Percentiles rank a stretch among this genome's conserved stretches.
These are phyloP conservation scores for Mixia osmundae DNA, from an alignment of 1,284 basidiomycete genomes.

Conservation along the genomic window DNA sequence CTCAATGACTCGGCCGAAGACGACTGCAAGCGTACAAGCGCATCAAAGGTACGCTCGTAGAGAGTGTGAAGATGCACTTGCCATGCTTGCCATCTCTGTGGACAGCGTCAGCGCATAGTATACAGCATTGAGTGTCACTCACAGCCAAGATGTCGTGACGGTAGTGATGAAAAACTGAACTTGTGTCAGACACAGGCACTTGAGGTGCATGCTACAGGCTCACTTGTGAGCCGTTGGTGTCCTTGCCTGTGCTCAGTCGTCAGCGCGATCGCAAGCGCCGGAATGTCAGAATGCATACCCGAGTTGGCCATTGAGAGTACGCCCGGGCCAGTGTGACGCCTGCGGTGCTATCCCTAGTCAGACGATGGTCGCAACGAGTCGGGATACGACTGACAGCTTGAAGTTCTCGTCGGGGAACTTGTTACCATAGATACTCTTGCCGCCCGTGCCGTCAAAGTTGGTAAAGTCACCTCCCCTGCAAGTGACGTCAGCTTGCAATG, in stretches of 20 bases:
- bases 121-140: too few relatives aligned
- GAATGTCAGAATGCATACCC: slow-evolving; percentile 21
- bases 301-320: slow-evolving; percentile 58
- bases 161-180: slow-evolving; percentile 50
- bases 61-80: too few relatives aligned
- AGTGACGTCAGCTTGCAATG: slow-evolving; percentile 4
- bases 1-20: slow-evolving; percentile 72
- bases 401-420: slow-evolving; percentile 54
- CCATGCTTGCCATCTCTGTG: too few relatives aligned
- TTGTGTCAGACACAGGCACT: slow-evolving; percentile 28
- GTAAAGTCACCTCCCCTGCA: slow-evolving; percentile 42
- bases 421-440: slow-evolving; percentile 22
- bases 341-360: too few relatives aligned
- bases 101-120: too few relatives aligned
- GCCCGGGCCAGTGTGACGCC: slow-evolving; percentile 63
- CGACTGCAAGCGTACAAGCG: too few relatives aligned
- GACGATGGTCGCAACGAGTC: too few relatives aligned
- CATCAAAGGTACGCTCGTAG: too few relatives aligned
- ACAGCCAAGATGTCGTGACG: slow-evolving; percentile 33
- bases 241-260: slow-evolving; percentile 41
- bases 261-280: background rate
- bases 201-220: slow-evolving; percentile 57
- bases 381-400: too few relatives aligned
- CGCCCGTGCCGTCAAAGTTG: slow-evolving; percentile 21
- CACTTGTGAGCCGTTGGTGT: slow-evolving; percentile 39